A percentile compares a stretch with the other conserved stretches of the same genome.
Conservation (phyloP, 805 yeast species). For the Ogataea philodendri region DNA sequence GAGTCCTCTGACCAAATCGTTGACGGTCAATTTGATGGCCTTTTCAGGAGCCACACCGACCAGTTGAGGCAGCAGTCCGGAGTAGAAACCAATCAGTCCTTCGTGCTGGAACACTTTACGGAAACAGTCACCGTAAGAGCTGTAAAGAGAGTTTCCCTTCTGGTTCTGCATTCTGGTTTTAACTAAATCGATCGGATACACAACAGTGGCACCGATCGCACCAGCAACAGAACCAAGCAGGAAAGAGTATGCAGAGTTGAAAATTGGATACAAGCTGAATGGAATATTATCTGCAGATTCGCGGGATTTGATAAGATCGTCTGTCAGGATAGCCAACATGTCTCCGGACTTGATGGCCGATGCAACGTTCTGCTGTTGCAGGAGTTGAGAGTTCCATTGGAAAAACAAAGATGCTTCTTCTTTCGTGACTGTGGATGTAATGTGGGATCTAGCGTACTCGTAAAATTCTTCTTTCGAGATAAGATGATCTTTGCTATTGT, state of each 20-base stretch:
- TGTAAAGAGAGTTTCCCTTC: constrained; percentile 65
- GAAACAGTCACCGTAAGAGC: constrained; percentile 84
- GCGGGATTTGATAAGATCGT: constrained; percentile 50
- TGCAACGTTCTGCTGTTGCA: constrained; percentile 25
- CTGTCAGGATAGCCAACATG: constrained; percentile 44
- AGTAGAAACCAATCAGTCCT: constrained; percentile 82
- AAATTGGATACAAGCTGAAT: constrained; percentile 57
- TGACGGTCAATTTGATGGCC: constrained; percentile 93
- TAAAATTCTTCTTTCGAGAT: constrained; percentile 28
- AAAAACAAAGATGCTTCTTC: constrained; percentile 35
- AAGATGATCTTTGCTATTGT: constrained; percentile 20
- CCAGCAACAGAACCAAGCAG: constrained; percentile 93
- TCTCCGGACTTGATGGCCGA: constrained; percentile 32
- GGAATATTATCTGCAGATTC: constrained; percentile 41
- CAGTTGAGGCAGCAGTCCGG: constrained; percentile 91
- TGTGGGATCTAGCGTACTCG: constrained; percentile 23
- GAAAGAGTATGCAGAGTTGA: constrained; percentile 85
- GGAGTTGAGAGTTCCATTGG: constrained; percentile 35
- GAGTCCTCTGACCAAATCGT: constrained; percentile 77
- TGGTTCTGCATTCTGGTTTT: constrained; percentile 98
- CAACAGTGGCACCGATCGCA: constrained; percentile 96
- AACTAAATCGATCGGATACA: constrained; percentile 93
- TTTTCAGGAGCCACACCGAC: constrained; percentile 98
- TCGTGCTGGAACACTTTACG: constrained; percentile 70
- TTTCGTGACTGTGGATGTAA: constrained; percentile 18